A percentile compares a stretch with the other conserved stretches of the same genome.
These are phyloP conservation scores for Daldinia bambusicola DNA, from an alignment of 495 filamentous ascomycete species.

Conservation along the genomic window DNA sequence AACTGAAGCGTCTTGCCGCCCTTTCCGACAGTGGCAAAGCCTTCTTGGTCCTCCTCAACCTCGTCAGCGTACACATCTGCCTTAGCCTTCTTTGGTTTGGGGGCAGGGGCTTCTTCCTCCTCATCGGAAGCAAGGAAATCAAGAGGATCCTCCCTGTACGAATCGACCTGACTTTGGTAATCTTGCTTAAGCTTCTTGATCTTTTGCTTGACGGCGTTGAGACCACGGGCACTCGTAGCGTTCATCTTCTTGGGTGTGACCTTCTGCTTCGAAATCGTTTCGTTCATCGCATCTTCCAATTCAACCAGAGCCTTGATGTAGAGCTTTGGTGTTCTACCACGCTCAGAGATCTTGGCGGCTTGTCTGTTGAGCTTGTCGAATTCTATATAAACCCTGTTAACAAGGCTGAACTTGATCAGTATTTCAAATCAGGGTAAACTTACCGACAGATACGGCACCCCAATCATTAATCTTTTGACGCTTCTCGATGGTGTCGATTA, in stretches of 20 bases:
- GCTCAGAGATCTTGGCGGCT: conserved; percentile 78
- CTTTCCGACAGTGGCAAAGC: conserved; percentile 85
- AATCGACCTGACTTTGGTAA: conserved; percentile 85
- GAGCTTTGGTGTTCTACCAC: conserved; percentile 81
- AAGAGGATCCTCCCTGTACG: conserved; percentile 84
- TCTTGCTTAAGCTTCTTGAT: conserved; percentile 99
- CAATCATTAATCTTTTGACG: conserved; percentile 97
- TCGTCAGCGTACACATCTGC: conserved; percentile 57
- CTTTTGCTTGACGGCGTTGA: conserved; percentile 96
- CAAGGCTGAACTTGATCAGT: background rate
- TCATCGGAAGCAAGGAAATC: conserved; percentile 88
- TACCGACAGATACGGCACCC: conserved; percentile 89
- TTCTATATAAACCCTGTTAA: conserved; percentile 62
- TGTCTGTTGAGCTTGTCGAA: conserved; percentile 98
- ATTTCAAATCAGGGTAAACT: conserved; percentile 44
- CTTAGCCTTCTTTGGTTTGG: conserved; percentile 58
- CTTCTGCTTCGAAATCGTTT: conserved; percentile 93
- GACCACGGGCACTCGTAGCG: conserved; percentile 88
- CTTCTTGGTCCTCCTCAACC: conserved; percentile 76
- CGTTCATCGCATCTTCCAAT: conserved; percentile 94
- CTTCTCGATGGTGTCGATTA: conserved; percentile 90
- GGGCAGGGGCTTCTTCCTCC: conserved; percentile 63
- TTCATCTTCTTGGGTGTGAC: conserved; percentile 98
- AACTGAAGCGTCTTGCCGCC: conserved; percentile 87
- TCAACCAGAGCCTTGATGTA: conserved; percentile 95